Evolutionary conservation across 306 rosid genomes (phyloP), one percentile per base, ranked within the genome.

Genomic region (Dryas alaskensis): DNA sequence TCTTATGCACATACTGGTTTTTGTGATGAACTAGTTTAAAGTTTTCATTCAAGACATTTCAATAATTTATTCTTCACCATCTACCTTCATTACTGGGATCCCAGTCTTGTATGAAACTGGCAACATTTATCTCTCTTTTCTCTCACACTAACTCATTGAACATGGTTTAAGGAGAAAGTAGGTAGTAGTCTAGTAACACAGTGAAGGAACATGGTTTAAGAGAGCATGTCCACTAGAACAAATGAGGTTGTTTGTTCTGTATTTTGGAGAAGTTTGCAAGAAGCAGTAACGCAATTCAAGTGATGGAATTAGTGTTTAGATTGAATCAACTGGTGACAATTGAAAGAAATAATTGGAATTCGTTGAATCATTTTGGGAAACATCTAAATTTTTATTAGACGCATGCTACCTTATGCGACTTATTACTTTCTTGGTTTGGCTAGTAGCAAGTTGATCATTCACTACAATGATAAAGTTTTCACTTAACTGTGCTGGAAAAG

Each of bases 41-140:
- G 17, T 13, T 58, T 73, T 39, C 12, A 25, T 37, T 42, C 27
- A 63, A 60, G 27, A 44, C 22, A 10, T 27, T 72, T 47, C 22
- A 52, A 27, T 42, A 4, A 43, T 31, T 67, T 81, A 3, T 60
- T 12, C 17, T 46, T 51, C 51, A 60, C 27, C 48, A 76, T 72
- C 65, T 49, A 10, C 72, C 10, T 46, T 6, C 37, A 25, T 45
- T 65, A 44, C 22, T 19, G 51, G 62, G 70, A 70, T 77, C 66
- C 31, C 55, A 59, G 60, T 52, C 17, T 12, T 47, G 31, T 44
- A 42, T 14, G 43, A 14, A 61, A 45, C 69, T 27, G 55, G 37
- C 17, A 19, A 61, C 43, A 48, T 45, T 45, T 4, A 52, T 14
- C 73, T 13, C 6, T 25, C 7, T 60, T 27, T 50, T 5, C 60